Evolutionary conservation across 2,329 filamentous ascomycete genomes (phyloP), one percentile per base, ranked within the genome.

Genomic region (Exophiala dermatitidis): DNA sequence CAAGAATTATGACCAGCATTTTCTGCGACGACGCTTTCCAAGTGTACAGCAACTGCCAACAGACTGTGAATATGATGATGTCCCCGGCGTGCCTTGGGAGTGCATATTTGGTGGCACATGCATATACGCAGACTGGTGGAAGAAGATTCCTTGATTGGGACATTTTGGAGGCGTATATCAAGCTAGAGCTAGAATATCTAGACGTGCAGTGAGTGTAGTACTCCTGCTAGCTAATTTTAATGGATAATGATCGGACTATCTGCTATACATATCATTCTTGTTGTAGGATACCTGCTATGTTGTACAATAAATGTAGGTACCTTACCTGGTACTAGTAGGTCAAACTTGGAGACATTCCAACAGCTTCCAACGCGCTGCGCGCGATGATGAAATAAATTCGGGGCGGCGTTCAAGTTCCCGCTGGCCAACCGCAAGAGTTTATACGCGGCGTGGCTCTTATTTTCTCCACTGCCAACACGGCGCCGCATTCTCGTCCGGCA

Each of bases 151-250:
- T 41, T 28, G 38, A 34, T 19, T 26, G 30, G 30, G 44, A 46
- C 44, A 46, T 46, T 30, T 43, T 44, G 12, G 40, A 31, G 8
- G 40, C 38, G 30, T 10, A 41, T 48, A 48, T 10, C 44, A 48
- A 26, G 38, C 38, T 41, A 46, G 32, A 30, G 36, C 37, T 50
- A 43, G 38, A 50, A 30, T 48, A 49, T 49, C 37, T 49, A 49
- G 47, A 49, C 19, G 19, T 19, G 19, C 19, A 19, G 19, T 19
- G 19, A 19, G 19, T 19, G 19, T 19, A 19, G 19, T 19, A 19
- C 45, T 47, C 9, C 36, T 31, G 36, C n/a, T 33, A 49, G 47
- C 34, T 49, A 50, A 36, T 29, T 4, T 4, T 50, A 50, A 50
- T 50, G 48, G 12, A 34, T 50, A 50, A 44, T 43, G 40, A 30